These are phyloP conservation scores for Dactylonectria macrodidyma DNA, from an alignment of 2,329 filamentous ascomycete species.

Conservation along the genomic window DNA sequence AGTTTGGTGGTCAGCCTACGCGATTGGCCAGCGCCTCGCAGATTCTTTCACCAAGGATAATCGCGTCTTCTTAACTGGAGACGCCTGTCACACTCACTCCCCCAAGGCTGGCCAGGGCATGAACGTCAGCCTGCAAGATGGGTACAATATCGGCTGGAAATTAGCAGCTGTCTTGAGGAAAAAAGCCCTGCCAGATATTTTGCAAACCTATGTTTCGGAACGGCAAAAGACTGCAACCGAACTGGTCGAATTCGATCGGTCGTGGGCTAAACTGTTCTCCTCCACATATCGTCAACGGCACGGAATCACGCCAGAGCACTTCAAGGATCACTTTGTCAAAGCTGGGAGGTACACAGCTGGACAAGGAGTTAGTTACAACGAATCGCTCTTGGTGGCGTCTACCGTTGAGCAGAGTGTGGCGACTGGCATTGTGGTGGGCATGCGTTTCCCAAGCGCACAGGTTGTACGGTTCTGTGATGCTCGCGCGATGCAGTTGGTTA, in stretches of 20 bases:
- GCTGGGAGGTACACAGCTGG: slow-evolving; percentile 42
- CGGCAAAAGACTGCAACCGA: slow-evolving; percentile 72
- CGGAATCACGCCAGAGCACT: slow-evolving; percentile 28
- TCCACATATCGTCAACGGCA: slow-evolving; percentile 24
- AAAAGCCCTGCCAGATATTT: slow-evolving; percentile 52
- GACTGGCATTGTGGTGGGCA: slow-evolving; percentile 23
- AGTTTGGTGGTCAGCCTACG: slow-evolving; percentile 75
- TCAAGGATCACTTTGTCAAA: slow-evolving; percentile 28
- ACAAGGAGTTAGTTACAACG: slow-evolving; percentile 21
- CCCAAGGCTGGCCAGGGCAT: slow-evolving; percentile 79
- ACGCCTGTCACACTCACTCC: slow-evolving; percentile 70
- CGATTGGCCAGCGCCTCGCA: slow-evolving; percentile 75
- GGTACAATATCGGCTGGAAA: slow-evolving; percentile 71
- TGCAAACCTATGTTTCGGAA: slow-evolving; percentile 64
- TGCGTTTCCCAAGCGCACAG: slow-evolving; percentile 40
- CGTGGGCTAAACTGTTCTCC: slow-evolving; percentile 32
- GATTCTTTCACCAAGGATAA: slow-evolving; percentile 66
- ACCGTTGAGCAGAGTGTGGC: neutral
- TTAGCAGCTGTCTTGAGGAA: slow-evolving; percentile 59
- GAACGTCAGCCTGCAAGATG: slow-evolving; percentile 79
- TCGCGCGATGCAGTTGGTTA: slow-evolving; percentile 36
- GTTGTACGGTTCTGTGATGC: slow-evolving; percentile 39
- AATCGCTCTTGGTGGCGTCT: slow-evolving; percentile 31
- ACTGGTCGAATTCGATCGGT: slow-evolving; percentile 71
- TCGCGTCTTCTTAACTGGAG: slow-evolving; percentile 78